phyloP scores from a whole-genome alignment of 2,329 filamentous ascomycete genomes.

The Trichophyton mentagrophytes region DNA sequence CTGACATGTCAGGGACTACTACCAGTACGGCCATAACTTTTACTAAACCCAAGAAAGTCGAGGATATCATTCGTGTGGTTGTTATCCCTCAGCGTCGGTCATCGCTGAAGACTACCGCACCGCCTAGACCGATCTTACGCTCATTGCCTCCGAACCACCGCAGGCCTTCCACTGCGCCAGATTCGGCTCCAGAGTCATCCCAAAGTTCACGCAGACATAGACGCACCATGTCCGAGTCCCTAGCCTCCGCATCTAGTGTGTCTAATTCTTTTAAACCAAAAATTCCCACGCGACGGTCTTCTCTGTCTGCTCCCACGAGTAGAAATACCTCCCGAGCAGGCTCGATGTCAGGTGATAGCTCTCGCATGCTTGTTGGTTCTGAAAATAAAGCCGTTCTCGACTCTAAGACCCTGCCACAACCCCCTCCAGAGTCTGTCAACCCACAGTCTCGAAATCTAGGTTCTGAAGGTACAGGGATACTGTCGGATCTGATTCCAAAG shows the following conservation, averaged over 20 bases:
- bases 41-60: conserved; percentile 16
- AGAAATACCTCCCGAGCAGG: conserved; percentile 32
- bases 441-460: background rate
- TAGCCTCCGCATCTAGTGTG: conserved; percentile 12
- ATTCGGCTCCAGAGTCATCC: conserved; percentile 21
- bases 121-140: conserved; percentile 22
- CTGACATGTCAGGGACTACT: conserved; percentile 27
- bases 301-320: conserved; percentile 36
- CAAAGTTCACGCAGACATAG: conserved; percentile 21
- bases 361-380: conserved; percentile 9
- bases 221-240: conserved; percentile 31
- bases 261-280: conserved; percentile 17
- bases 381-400: background rate
- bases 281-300: conserved; percentile 32
- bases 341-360: conserved; percentile 34
- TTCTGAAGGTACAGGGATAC: background rate
- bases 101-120: conserved; percentile 30
- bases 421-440: background rate
- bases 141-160: conserved; percentile 27
- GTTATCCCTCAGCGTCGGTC: conserved; percentile 37
- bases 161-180: conserved; percentile 26
- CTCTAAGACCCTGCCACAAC: background rate
- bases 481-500: background rate
- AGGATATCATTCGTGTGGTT: conserved; percentile 35
- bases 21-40: conserved; percentile 12